Conservation (phyloP, 176 grass and related monocot species). For the Oryza meridionalis region DNA sequence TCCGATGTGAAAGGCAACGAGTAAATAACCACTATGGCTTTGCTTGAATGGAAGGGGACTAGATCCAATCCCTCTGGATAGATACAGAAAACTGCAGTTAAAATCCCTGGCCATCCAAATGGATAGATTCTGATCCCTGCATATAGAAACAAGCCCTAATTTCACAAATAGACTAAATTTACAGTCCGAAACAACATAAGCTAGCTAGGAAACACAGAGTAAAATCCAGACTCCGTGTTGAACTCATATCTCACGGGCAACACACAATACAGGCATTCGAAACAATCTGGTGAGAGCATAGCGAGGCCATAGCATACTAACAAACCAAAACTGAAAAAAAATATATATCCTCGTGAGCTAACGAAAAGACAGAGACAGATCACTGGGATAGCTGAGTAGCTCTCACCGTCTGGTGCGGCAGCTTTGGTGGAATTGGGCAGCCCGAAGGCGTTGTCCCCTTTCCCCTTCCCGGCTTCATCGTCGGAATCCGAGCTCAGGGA, state of each 20-base stretch:
- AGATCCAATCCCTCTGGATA: neutral
- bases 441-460: conserved; percentile 38
- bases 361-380: neutral
- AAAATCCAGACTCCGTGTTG: neutral
- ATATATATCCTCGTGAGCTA: neutral
- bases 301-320: neutral
- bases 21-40: neutral
- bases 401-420: conserved; percentile 46
- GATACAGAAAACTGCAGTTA: neutral
- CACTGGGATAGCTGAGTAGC: neutral
- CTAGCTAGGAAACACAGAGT: neutral
- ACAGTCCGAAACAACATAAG: neutral
- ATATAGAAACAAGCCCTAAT: neutral
- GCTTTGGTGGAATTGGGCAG: conserved; percentile 49
- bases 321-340: neutral
- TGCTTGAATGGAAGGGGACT: neutral
- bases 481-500: conserved; percentile 68
- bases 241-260: neutral
- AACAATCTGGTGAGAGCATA: neutral
- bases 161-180: neutral
- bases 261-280: neutral
- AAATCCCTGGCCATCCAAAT: neutral
- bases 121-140: neutral
- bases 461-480: conserved; percentile 31
- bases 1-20: neutral